These are phyloP conservation scores for Cruciata laevipes DNA, from an alignment of 257 asterid species.

Conservation along the genomic window DNA sequence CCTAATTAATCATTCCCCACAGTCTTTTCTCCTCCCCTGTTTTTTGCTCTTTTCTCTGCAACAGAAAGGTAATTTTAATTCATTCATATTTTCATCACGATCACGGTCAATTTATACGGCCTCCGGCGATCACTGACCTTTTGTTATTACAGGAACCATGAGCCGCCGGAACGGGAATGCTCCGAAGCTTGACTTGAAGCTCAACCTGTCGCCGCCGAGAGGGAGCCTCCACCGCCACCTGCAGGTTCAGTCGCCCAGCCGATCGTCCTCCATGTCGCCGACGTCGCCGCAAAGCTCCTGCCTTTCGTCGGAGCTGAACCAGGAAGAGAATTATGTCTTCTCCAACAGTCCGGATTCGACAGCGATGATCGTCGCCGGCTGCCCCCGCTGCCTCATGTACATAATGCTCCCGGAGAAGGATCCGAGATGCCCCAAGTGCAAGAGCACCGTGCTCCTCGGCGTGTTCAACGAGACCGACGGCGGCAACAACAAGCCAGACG, in stretches of 20 bases:
- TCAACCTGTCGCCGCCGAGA: constrained; percentile 45
- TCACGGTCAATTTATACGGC: neutral
- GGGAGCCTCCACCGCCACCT: constrained; percentile 11
- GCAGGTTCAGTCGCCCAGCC: constrained; percentile 26
- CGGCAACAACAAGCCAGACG: constrained; percentile 3
- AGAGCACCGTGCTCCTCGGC: constrained; percentile 73
- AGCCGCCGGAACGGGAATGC: constrained; percentile 35
- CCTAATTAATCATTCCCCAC: neutral
- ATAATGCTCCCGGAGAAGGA: constrained; percentile 81
- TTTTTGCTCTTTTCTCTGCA: no score
- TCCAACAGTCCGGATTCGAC: constrained; percentile 47
- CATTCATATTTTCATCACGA: no score
- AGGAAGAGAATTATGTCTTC: constrained; percentile 37
- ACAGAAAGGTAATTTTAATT: no score
- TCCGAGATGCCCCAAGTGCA: constrained; percentile 85
- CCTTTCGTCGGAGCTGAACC: constrained; percentile 58
- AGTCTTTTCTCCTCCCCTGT: neutral
- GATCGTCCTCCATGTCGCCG: constrained; percentile 29
- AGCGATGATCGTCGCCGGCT: constrained; percentile 45
- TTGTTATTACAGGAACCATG: constrained; percentile 19
- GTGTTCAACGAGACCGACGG: constrained; percentile 28
- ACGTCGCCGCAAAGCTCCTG: constrained; percentile 45
- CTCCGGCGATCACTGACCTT: neutral
- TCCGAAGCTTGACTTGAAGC: constrained; percentile 37
- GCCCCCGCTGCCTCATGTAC: constrained; percentile 88